Conservation (phyloP, 106 monocot species). For the Phalaenopsis equestris region DNA sequence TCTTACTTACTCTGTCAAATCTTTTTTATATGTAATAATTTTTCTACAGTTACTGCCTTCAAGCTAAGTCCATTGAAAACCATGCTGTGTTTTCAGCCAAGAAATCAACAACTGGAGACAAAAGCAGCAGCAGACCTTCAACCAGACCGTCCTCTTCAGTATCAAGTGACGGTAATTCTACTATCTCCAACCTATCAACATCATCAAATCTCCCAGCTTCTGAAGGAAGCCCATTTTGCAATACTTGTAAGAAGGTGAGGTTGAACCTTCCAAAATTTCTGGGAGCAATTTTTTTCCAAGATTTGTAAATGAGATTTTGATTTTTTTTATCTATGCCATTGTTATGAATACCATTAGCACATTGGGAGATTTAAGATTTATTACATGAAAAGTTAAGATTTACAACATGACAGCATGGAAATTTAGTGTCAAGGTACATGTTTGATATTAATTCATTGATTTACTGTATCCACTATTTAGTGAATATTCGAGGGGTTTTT, state of each 20-base stretch:
- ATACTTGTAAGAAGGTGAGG: slow-evolving; percentile 25
- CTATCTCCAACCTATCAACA: neutral
- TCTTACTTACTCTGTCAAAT: neutral
- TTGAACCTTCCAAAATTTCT: slow-evolving; percentile 3
- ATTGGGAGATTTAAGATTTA: neutral
- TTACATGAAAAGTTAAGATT: neutral
- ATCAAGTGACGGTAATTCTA: slow-evolving; percentile 17
- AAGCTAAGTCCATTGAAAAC: slow-evolving; percentile 1
- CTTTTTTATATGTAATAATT: neutral
- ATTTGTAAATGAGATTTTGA: neutral
- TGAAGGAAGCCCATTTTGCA: slow-evolving; percentile 11
- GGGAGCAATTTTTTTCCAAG: neutral
- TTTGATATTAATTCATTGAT: neutral
- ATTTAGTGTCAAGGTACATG: neutral
- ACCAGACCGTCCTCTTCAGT: slow-evolving; percentile 5
- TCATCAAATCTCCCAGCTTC: slow-evolving; percentile 4
- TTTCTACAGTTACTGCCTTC: neutral
- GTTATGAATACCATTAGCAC: neutral
- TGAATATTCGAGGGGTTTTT: neutral
- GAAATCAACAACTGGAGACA: neutral
- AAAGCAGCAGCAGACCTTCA: neutral
- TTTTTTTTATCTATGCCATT: neutral
- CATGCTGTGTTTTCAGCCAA: slow-evolving; percentile 1
- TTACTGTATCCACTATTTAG: neutral
- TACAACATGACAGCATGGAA: neutral